Evolutionary conservation across 2,329 filamentous ascomycete species (phyloP).

Genomic region (Colletotrichum sp.): DNA sequence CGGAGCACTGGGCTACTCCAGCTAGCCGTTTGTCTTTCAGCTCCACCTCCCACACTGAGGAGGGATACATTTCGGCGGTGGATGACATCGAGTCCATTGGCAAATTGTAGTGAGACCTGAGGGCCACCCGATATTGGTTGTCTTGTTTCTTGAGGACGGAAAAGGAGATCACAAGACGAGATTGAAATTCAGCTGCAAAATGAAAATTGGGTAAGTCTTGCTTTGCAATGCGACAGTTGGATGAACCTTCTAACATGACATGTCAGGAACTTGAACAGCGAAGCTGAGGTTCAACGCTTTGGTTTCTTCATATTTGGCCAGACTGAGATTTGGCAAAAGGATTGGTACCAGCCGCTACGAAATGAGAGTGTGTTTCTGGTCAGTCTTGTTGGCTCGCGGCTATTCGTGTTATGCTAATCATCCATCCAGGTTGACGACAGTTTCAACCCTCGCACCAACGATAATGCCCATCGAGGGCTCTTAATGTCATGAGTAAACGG

Average conservation of each 20-base stretch:
- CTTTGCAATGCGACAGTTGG: neutral
- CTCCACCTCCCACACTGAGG: neutral
- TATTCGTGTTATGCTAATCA: neutral
- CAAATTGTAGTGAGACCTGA: neutral
- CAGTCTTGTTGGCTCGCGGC: neutral
- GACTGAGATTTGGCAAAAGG: neutral
- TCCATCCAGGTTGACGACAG: neutral
- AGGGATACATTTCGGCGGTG: neutral
- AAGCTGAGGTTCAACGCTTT: neutral
- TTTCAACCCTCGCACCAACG: neutral
- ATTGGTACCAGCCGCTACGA: neutral
- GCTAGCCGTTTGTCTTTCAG: conserved; percentile 10
- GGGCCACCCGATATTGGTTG: neutral
- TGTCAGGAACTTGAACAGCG: neutral
- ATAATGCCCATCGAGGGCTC: neutral
- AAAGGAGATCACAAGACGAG: neutral
- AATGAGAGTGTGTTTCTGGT: neutral
- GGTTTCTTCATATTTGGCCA: neutral
- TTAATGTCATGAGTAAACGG: neutral
- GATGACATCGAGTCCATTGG: neutral
- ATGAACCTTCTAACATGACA: neutral
- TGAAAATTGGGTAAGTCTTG: neutral
- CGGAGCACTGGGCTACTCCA: conserved; percentile 15
- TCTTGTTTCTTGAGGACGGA: neutral
- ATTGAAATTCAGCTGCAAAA: neutral